Evolutionary conservation across 345 rosid species (phyloP), one percentile per base, ranked within the genome.

Genomic region (Eucalyptus cladocalyx): DNA sequence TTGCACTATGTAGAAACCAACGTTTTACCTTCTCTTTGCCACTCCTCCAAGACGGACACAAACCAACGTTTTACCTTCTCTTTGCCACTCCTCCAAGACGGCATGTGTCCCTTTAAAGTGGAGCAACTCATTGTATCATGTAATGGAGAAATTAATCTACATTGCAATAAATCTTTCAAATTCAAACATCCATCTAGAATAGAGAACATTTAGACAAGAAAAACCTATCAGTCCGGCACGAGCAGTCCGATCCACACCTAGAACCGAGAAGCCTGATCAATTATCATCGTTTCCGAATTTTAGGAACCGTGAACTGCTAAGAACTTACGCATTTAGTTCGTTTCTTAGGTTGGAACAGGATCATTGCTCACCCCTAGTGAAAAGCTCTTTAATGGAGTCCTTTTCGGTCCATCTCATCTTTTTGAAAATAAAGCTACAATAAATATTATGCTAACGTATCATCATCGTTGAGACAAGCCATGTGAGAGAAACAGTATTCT

Each of bases 221-320:
- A 62, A 62, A 30, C 4, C 18, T 62, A 6, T 2, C 17, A n/a
- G 2, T 62, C 34, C 9, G 1, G 2, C 9, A 15, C 2, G 0
- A 4, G 9, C 9, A 14, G 3, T 62, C 1, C 7, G 0, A 7
- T 62, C 34, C 19, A 7, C 18, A 62, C 34, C 2, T 30, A 15
- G 19, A 62, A 30, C 19, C 0, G 3, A 15, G 18, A 30, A 13
- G 9, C 18, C 2, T 15, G 1, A 62, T 30, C 19, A 1, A 30
- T 62, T 62, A 62, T 62, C 17, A 30, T 6, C 8, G 1, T 15
- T 62, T 62, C 34, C 3, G 4, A 62, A 14, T 62, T 62, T 62
- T 62, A 13, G 34, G 34, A 62, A 62, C 3, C 1, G 9, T 30
- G 19, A 62, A 30, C 5, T 13, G 17, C 69, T 7, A 28, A 62